Evolutionary conservation across 1,284 basidiomycete species (phyloP), one percentile per base, ranked within the genome.

Genomic region (Pyrrhoderma noxium): DNA sequence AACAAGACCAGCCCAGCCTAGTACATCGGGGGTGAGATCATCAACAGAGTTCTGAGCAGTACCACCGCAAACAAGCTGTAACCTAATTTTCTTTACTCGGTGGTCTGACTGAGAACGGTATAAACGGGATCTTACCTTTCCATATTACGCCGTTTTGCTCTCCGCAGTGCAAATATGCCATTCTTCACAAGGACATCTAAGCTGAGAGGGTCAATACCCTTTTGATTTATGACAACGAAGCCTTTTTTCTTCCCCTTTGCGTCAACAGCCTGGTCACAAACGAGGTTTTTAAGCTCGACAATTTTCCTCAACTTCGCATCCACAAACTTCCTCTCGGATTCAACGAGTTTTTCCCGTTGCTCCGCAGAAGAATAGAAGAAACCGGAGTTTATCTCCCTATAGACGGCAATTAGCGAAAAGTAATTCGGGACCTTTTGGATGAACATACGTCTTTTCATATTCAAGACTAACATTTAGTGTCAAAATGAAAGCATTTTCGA

Each of bases 281-380:
- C 95, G 45, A 84, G 75, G 65, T 95, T 91, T 73, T 99, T 99
- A 59, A 99, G 80, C 63, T 96, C 94, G 56, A 99, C 85, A 58
- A 99, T 95, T 72, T 99, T 99, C 70, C 85, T 88, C 56, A 97
- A 82, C 69, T 96, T 96, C 52, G 82, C 87, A 66, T 99, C 96
- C 44, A 95, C 89, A 65, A 95, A 95, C 55, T 83, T 80, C 51
- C 96, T 82, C 67, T 99, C 96, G 2, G 93, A 93, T 70, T 99
- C 96, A 56, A 99, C 93, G 11, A 99, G 85, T 73, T 98, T 99
- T 71, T 99, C 95, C 38, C 96, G 85, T 70, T 99, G 96, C 64
- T 98, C 96, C 11, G 96, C 89, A 1, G 93, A 94, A 3, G 93
- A 97, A 72, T 99, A 99, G 79, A 98, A 99, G 80, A 99, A 99